Evolutionary conservation across 2,329 filamentous ascomycete genomes (phyloP), one percentile per base, ranked within the genome.

Genomic region (Fusarium sp.): DNA sequence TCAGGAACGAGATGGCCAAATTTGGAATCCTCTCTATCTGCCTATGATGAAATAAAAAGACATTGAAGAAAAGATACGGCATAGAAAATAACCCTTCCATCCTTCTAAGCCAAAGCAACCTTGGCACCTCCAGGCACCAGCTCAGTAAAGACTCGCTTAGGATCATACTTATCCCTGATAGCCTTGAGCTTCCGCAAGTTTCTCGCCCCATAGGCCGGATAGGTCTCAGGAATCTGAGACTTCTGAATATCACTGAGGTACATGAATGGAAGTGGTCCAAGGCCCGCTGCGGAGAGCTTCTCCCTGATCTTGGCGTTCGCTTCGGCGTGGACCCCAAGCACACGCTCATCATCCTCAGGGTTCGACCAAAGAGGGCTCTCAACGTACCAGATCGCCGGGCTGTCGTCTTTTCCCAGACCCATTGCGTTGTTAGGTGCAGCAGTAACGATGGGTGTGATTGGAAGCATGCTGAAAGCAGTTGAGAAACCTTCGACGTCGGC

Each of bases 401-500:
- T 52, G 47, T 52, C 47, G 47, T 52, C 47, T 2, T 14, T 52
- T 52, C 47, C 47, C n/a, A 52, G 47, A 27, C 47, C 24, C 47
- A 59, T 59, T 18, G 57, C 57, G 57, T 59, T 59, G 29, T 18
- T 38, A 10, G 57, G 57, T 59, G 57, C 57, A 6, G 31, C 22
- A 4, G 57, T 59, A 16, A 59, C 57, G 5, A 59, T 59, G 20
- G 57, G 31, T 5, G 57, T 59, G 22, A 59, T 59, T 40, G 57
- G 57, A 5, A 59, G 57, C 57, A 59, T 59, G 57, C 35, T 59
- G 57, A 59, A 59, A 59, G 57, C 57, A 5, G 57, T 59, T 13
- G 57, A 59, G 57, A 59, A 59, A 59, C 57, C 57, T 59, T 59
- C 57, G 35, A 59, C 57, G 22, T 59, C 57, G 7, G 31, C 57